Evolutionary conservation across 352 stramenopile species (phyloP), one percentile per base, ranked within the genome.

Genomic region (Pythium dissotocum): DNA sequence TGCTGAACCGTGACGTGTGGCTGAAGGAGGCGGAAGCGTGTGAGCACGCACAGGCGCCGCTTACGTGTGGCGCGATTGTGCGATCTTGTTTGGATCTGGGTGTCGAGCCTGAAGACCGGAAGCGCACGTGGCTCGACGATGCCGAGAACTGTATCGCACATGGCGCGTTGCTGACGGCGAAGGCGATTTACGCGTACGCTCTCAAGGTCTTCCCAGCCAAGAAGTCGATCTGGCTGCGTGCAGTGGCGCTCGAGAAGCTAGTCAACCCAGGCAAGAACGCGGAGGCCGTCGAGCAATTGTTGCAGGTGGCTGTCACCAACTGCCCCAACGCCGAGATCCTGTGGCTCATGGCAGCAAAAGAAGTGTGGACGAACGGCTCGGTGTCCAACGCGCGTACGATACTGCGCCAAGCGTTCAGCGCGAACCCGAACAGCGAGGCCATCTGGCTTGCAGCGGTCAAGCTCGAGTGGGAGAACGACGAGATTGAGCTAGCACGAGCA

Each of bases 381-480:
- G 92, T 99, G 12, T 88, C 97, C 52, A 94, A 92, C 32, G 97
- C 97, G 12, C 85, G 98, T 2, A 78, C 91, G 28, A 97, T 99
- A 56, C 79, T 99, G 35, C 93, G 95, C 3, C 86, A 99, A 73
- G 98, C 97, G 24, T 99, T 99, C 76, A 95, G 86, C 60, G 91
- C 88, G 5, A 99, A 99, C 78, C 95, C 96, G 3, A 97, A 98
- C 72, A 98, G 93, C 61, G 96, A 99, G 73, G 71, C 89, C 6
- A 96, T 98, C 65, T 97, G 88, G 92, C 78, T 99, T n/a, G 98
- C 98, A 6, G 97, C 97, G 8, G 90, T 99, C 16, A 99, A 99
- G 74, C 79, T 99, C 2, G 98, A 99, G 78, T 99, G 96, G 95
- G 97, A 99, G 77, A 99, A 98, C 63, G 95, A 97, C 61, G 94